Evolutionary conservation across 805 yeast species (phyloP).

Genomic region (Yamadazyma akitaensis): DNA sequence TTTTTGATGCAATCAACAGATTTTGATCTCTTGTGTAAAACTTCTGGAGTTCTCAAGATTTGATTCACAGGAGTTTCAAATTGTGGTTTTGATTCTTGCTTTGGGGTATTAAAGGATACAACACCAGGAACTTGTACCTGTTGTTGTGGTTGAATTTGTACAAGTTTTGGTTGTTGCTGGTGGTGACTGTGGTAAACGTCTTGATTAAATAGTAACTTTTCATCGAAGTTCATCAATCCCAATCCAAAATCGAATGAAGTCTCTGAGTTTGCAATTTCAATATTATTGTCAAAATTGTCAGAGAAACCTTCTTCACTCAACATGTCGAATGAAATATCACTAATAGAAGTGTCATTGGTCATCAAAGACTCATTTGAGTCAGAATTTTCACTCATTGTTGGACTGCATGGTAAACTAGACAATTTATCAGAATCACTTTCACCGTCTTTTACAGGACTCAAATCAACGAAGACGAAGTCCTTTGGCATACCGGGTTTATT

Average conservation of each 20-base stretch:
- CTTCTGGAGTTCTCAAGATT: slow-evolving; percentile 13
- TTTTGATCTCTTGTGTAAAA: slow-evolving; percentile 24
- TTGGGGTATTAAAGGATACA: slow-evolving; percentile 14
- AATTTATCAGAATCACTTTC: slow-evolving; percentile 15
- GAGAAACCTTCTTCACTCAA: slow-evolving; percentile 3
- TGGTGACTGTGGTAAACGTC: slow-evolving; percentile 14
- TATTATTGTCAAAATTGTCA: background rate
- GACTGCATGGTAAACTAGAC: slow-evolving; percentile 10
- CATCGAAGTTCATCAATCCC: slow-evolving; percentile 27
- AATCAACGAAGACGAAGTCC: slow-evolving; percentile 45
- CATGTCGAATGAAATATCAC: slow-evolving; percentile 10
- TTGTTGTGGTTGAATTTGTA: background rate
- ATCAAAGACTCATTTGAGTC: slow-evolving; percentile 9
- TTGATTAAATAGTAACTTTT: slow-evolving; percentile 14
- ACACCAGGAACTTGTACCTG: background rate
- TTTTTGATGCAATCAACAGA: slow-evolving; percentile 19
- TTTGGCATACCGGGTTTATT: slow-evolving; percentile 44
- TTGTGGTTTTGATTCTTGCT: slow-evolving; percentile 21
- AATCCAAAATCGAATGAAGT: slow-evolving; percentile 20
- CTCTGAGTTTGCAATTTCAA: background rate
- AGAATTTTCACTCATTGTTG: slow-evolving; percentile 11
- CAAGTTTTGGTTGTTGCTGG: background rate
- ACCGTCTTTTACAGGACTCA: slow-evolving; percentile 37
- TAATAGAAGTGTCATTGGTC: slow-evolving; percentile 12
- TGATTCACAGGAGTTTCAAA: slow-evolving; percentile 21